These are phyloP conservation scores for Cordyceps fumosorosea DNA, from an alignment of 2,329 filamentous ascomycete species.

Conservation along the genomic window DNA sequence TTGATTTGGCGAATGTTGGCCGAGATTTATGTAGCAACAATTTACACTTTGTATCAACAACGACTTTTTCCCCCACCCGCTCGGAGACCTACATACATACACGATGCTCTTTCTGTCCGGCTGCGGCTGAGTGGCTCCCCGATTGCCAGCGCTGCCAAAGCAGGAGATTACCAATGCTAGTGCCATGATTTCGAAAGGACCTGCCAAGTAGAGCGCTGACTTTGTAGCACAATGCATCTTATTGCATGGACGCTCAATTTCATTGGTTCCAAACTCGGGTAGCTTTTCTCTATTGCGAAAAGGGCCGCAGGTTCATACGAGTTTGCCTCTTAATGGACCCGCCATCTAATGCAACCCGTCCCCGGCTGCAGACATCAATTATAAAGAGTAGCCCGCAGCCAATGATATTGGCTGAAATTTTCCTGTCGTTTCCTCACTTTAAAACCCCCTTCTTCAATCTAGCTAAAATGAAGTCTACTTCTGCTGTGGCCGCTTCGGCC, in stretches of 20 bases:
- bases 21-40: not conserved
- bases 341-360: no score
- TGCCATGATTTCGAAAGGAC: not conserved
- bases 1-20: not conserved
- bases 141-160: not conserved
- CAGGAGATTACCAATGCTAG: not conserved
- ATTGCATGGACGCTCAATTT: not conserved
- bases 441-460: not conserved
- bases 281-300: not conserved
- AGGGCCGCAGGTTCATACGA: not conserved
- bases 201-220: not conserved
- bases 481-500: not conserved
- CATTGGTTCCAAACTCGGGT: not conserved
- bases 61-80: not conserved
- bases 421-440: not conserved
- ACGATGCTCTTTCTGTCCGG: not conserved
- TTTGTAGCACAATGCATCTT: not conserved
- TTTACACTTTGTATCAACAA: not conserved
- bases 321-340: not conserved
- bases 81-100: not conserved
- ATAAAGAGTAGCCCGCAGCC: not conserved
- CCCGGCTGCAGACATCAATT: not conserved
- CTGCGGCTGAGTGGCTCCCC: not conserved
- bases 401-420: not conserved
- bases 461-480: not conserved